These are phyloP conservation scores for Ustilago curta DNA, from an alignment of 1,284 basidiomycete genomes.

Conservation along the genomic window DNA sequence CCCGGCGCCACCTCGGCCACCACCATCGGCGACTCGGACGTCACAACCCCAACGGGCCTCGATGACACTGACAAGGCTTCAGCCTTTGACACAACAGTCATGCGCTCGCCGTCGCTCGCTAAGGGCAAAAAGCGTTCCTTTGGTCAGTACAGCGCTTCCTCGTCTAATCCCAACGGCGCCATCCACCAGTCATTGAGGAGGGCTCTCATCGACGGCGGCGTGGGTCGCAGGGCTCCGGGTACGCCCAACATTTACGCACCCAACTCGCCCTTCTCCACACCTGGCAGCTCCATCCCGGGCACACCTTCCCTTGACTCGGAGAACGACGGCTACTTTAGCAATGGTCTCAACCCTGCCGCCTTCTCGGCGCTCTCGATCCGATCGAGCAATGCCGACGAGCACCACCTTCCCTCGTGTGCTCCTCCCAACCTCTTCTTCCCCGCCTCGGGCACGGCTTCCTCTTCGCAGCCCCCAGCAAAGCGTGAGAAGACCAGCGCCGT, in stretches of 20 bases:
- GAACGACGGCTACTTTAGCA: slow-evolving; percentile 61
- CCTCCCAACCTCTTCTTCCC: slow-evolving; percentile 69
- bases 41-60: slow-evolving; percentile 29
- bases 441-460: slow-evolving; percentile 54
- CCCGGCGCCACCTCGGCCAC: slow-evolving; percentile 14
- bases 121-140: slow-evolving; percentile 68
- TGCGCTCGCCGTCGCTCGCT: slow-evolving; percentile 54
- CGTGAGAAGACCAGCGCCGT: slow-evolving; percentile 58
- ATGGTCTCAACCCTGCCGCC: slow-evolving; percentile 56
- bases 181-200: slow-evolving; percentile 63
- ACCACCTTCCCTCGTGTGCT: slow-evolving; percentile 68
- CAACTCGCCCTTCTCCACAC: slow-evolving; percentile 68
- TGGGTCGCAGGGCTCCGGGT: slow-evolving; percentile 53
- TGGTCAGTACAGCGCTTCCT: slow-evolving; percentile 54
- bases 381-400: slow-evolving; percentile 51
- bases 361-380: slow-evolving; percentile 66
- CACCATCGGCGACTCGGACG: slow-evolving; percentile 16
- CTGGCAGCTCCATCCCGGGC: slow-evolving; percentile 64
- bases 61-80: slow-evolving; percentile 60
- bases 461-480: slow-evolving; percentile 57
- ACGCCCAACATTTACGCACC: slow-evolving; percentile 62
- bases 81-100: slow-evolving; percentile 64
- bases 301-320: slow-evolving; percentile 61
- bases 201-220: slow-evolving; percentile 67
- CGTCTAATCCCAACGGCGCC: slow-evolving; percentile 41